phyloP scores from a whole-genome alignment of 73 alveolate genomes.

The Stentor roeselii region DNA sequence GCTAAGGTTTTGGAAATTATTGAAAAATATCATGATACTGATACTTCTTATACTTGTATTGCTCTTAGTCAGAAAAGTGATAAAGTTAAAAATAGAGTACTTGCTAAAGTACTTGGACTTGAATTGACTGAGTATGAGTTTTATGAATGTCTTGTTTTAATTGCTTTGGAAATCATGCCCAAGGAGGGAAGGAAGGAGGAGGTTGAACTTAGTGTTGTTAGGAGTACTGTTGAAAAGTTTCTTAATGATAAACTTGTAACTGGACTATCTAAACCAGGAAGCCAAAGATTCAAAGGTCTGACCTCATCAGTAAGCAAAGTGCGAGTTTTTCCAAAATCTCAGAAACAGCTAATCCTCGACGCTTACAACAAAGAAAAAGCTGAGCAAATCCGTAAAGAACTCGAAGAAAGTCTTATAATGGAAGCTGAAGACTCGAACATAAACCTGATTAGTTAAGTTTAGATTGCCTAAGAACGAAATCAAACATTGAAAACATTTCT shows the following conservation, averaged over 20 bases:
- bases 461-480: neutral
- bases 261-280: constrained; percentile 10
- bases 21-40: constrained; percentile 17
- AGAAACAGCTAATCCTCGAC: neutral
- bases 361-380: neutral
- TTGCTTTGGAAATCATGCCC: neutral
- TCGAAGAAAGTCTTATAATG: neutral
- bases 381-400: neutral
- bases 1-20: constrained; percentile 2
- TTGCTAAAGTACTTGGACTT: neutral
- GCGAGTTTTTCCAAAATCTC: neutral
- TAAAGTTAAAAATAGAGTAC: constrained; percentile 14
- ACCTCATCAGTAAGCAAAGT: neutral
- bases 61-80: neutral
- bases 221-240: neutral
- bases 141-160: constrained; percentile 6
- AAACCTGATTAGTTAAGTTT: neutral
- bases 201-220: neutral
- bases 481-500: too few relatives aligned
- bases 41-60: neutral
- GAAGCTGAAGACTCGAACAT: neutral
- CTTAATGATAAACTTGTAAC: neutral
- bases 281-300: neutral
- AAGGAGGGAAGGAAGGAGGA: neutral
- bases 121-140: constrained; percentile 13